Evolutionary conservation across 1,284 basidiomycete species (phyloP), one percentile per base, ranked within the genome.

Genomic region (Microbotryum lychnidis-dioicae): DNA sequence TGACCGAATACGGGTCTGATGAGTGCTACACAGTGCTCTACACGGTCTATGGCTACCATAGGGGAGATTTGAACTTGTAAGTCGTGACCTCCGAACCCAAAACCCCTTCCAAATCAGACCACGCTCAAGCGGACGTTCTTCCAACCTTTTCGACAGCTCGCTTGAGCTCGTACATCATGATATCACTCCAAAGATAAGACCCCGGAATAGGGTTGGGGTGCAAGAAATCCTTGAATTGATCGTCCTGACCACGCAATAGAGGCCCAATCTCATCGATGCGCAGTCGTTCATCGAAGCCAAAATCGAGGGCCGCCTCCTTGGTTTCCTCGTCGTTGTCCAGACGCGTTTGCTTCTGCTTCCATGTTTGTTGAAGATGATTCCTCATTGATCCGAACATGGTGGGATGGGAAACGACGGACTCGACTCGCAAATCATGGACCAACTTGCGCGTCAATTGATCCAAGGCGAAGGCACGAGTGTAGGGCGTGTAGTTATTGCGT

Each of bases 401-500:
- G 2, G 63, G 65, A 29, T 62, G 56, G 12, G 62, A 60, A 12
- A 61, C 60, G 48, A 67, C 63, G 29, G 65, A 67, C 6, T 47
- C 51, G 18, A 64, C 37, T n/a, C 65, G 65, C 6, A 67, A 61
- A 12, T 64, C 63, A 49, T 67, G 65, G 25, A 67, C 50, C 14
- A 59, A 60, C 29, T 64, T 62, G 47, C 65, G 63, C 4, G 62
- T 54, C 37, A 67, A 61, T 20, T 59, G 54, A 31, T 67, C 65
- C 42, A 67, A 58, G 10, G 63, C 54, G 7, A 63, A 58, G 7
- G 57, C 65, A 1, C 65, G 60, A 1, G 65, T 58, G 51, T 58
- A 64, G 1, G 65, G 65, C 1, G 65, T 67, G 54, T 67, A 67
- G 56, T 67, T 67, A 58, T 67, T 67, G 12, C 63, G 58, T 53